Base-by-base conservation (phyloP, 331 rosid species). In the Telfairia occidentalis region DNA sequence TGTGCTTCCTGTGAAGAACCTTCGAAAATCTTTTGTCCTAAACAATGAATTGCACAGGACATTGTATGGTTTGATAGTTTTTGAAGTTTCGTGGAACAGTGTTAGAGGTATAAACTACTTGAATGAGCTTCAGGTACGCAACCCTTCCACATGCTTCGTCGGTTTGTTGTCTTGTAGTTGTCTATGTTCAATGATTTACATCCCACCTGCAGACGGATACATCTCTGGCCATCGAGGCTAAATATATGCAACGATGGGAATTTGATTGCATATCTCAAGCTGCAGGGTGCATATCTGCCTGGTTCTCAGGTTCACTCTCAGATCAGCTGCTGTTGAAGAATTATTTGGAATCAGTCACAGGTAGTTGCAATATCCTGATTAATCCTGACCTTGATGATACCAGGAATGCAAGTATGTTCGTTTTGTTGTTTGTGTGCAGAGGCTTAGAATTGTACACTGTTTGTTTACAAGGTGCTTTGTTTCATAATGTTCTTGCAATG, bases 81-180 rank as follows among this genome's bases (percentile, higher is more conserved):
- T 95, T 76, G 97, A 90, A 85, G 90, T 90, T 78, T 82, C 85
- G 32, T 95, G 99, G 99, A 79, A 71, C 78, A 50, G 77, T 82
- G 97, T 95, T 45, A 90, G 97, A 49, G 99, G 99, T 76, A 89
- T 95, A 59, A 92, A 81, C 84, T 95, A 95, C 95, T 83, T 87
- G 55, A 95, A 89, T 81, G 99, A 95, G 83, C 97, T 95, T 83
- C 99, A 90, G 96, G 99, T 90, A 82, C 71, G n/a, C 50, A n/a
- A 32, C 54, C 71, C 81, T 67, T 75, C 59, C 35, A 34, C 72
- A 40, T 72, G 79, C 77, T 81, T 58, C 1, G n/a, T 71, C 15
- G 52, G 60, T 50, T 83, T 50, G 11, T 54, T 53, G 77, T 58
- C 35, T 73, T 74, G 78, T 69, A 50, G 79, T 42, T 50, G 45